Evolutionary conservation across 1,284 basidiomycete genomes (phyloP).

Genomic region (Tilletiopsis washingtonensis): DNA sequence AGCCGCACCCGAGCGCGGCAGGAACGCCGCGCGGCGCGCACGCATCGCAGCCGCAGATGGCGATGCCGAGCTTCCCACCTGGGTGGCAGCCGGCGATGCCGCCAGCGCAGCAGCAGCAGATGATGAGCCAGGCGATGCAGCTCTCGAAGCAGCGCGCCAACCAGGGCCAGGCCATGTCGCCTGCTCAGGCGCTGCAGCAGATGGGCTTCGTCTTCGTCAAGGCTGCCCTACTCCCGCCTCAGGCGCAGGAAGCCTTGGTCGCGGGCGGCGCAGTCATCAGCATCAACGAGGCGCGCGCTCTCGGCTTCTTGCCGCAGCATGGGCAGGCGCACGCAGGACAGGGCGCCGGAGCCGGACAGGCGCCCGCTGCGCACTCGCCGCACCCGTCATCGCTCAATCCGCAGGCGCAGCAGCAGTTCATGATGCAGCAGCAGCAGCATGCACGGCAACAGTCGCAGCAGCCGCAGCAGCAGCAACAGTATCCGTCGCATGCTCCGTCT

Average conservation of each 20-base stretch:
- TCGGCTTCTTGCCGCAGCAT: slow-evolving; percentile 31
- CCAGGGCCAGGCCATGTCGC: slow-evolving; percentile 17
- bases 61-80: slow-evolving; percentile 12
- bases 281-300: slow-evolving; percentile 33
- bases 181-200: slow-evolving; percentile 33
- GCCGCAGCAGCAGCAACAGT: too few species aligned
- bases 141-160: slow-evolving; percentile 18
- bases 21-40: too few species aligned
- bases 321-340: slow-evolving; percentile 3
- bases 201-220: slow-evolving; percentile 42
- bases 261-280: slow-evolving; percentile 34
- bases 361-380: too few species aligned
- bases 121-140: slow-evolving; percentile 29
- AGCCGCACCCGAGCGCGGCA: too few species aligned
- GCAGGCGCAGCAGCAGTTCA: too few species aligned
- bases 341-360: neutral
- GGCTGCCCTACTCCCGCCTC: slow-evolving; percentile 8
- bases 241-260: slow-evolving; percentile 1
- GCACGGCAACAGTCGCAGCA: too few species aligned
- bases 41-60: too few species aligned
- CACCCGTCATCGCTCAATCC: too few species aligned
- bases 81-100: slow-evolving; percentile 32
- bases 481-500: too few species aligned
- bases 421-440: too few species aligned
- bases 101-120: slow-evolving; percentile 32